Base-by-base conservation (phyloP, 2,329 filamentous ascomycete genomes). In the Aureobasidium namibiae region DNA sequence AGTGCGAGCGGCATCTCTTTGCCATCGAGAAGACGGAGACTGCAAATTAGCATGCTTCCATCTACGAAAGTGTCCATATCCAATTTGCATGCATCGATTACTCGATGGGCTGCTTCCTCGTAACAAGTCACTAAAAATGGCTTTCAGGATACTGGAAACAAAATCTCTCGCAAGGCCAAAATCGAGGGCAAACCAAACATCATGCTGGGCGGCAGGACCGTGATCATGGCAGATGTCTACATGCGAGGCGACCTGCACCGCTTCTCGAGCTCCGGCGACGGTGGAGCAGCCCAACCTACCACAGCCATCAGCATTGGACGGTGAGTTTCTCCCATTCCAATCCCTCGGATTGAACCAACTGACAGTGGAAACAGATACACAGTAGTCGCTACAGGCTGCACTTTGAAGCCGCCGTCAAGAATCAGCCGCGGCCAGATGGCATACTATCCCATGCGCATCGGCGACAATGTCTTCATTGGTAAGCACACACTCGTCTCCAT, bases 171-270 rank as follows among this genome's bases (percentile, higher is more conserved):
- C 65, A 90, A 90, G 66, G 89, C 90, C 63, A 86, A 88, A 70
- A 90, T 99, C 66, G 89, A 95, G 69, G 94, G 94, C 68, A 96
- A 92, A 23, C 91, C 95, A 67, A 95, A 97, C 76, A 97, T 99
- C 75, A 96, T 96, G 74, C 87, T 99, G 1, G 94, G 91, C 66
- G 94, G 94, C 63, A 95, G 74, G 75, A 95, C 92, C 0, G 90
- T 97, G 63, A 95, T 99, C 69, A 91, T 96, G 80, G 88, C 91
- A 63, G 92, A 96, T 70, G 92, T 91, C 67, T 91, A 94, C 74
- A 90, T 99, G 70, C 87, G 94, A 49, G 94, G 92, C 45, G 94
- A 99, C 70, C 83, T 99, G 79, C 56, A 84, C 80, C 8, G 78
- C 75, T 9, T 75, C 78, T 56, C 70, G 8, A 65, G 74, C 33